Conservation (phyloP, 2,329 filamentous ascomycete species). For the Claviceps sp. region DNA sequence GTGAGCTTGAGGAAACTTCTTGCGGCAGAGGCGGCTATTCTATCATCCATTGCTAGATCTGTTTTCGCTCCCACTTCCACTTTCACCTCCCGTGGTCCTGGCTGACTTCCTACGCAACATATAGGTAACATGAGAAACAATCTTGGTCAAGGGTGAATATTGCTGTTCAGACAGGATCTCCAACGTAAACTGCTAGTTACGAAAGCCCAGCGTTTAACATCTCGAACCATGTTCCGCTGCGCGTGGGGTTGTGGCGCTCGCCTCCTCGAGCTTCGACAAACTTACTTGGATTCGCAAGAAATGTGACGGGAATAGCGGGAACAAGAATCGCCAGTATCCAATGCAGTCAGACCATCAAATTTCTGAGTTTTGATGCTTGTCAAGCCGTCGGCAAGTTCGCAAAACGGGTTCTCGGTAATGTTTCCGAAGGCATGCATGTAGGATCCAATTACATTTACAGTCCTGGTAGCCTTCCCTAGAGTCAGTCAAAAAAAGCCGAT, state of each 20-base stretch:
- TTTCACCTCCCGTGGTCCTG: neutral
- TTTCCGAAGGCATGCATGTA: neutral
- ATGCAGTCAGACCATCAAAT: too few relatives aligned
- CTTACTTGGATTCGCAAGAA: too few relatives aligned
- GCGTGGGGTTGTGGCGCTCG: too few relatives aligned
- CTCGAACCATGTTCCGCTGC: too few relatives aligned
- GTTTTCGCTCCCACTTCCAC: too few relatives aligned
- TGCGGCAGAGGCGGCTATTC: neutral
- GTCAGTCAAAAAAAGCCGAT: neutral
- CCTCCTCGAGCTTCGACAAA: too few relatives aligned
- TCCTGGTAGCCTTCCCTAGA: neutral
- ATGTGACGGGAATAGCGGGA: neutral
- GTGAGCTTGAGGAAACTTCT: slow-evolving; percentile 1
- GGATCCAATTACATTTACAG: neutral
- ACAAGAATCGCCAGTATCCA: neutral
- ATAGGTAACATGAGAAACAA: neutral
- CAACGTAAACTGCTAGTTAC: too few relatives aligned
- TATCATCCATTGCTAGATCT: slow-evolving; percentile 35
- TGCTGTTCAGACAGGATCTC: neutral
- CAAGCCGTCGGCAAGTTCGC: neutral
- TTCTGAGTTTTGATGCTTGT: neutral
- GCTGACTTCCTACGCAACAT: neutral
- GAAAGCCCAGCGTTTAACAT: too few relatives aligned
- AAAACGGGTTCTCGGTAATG: neutral
- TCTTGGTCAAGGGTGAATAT: neutral